phyloP scores from a whole-genome alignment of 306 rosid genomes.

The Malus domestica region DNA sequence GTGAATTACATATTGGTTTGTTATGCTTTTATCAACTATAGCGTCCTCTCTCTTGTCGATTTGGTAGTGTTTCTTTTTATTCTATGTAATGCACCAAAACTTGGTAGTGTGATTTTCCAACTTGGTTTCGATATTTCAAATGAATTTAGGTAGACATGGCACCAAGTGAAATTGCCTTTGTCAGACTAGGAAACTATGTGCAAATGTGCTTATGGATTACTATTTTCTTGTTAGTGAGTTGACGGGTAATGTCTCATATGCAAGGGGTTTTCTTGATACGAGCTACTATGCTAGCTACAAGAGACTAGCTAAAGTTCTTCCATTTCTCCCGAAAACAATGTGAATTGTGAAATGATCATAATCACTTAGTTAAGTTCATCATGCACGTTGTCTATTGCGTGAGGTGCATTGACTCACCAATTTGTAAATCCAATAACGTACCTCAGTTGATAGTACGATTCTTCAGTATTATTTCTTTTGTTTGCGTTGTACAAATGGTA shows the following conservation, averaged over 20 bases:
- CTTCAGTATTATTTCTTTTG: too few species aligned
- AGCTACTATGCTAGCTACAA: neutral
- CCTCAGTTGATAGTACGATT: too few species aligned
- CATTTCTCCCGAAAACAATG: neutral
- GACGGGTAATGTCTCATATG: neutral
- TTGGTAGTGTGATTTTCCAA: constrained; percentile 38
- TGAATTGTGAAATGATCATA: neutral
- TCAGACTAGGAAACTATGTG: neutral
- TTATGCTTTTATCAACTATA: constrained; percentile 64
- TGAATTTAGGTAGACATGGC: neutral
- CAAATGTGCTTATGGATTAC: neutral
- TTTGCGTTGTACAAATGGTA: too few species aligned
- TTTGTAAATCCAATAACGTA: too few species aligned
- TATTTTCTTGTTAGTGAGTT: neutral
- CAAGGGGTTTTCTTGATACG: neutral
- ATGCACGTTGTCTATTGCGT: too few species aligned
- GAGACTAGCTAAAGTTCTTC: neutral
- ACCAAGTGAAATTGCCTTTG: neutral
- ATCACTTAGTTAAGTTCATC: neutral
- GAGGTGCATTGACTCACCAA: too few species aligned
- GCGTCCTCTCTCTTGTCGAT: constrained; percentile 73
- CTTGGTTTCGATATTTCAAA: neutral
- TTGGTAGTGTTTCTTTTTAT: constrained; percentile 72
- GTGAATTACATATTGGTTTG: too few species aligned
- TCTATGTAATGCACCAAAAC: constrained; percentile 52